Percentiles rank a stretch among this genome's conserved stretches.
Conservation (phyloP, 2,329 filamentous ascomycete genomes). For the Talaromyces sp. region DNA sequence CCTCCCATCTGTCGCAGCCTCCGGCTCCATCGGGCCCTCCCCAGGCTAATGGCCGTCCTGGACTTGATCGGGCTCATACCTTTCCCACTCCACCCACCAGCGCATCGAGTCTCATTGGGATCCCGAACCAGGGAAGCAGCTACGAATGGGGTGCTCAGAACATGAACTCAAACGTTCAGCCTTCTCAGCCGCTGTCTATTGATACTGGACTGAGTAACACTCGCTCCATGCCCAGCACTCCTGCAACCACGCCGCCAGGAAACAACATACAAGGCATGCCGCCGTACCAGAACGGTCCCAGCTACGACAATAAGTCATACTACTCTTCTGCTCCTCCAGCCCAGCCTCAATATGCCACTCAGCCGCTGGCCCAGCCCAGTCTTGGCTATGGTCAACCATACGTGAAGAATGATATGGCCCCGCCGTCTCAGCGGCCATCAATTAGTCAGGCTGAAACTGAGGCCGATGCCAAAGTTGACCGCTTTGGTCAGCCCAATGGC, state of each 20-base stretch:
- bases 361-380: constrained; percentile 56
- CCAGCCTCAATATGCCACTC: constrained; percentile 62
- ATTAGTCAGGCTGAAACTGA: constrained; percentile 54
- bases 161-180: constrained; percentile 56
- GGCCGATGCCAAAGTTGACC: constrained; percentile 63
- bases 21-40: constrained; percentile 58
- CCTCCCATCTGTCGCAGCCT: constrained; percentile 59
- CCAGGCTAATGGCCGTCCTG: constrained; percentile 57
- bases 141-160: constrained; percentile 72
- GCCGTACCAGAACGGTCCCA: constrained; percentile 63
- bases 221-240: constrained; percentile 84
- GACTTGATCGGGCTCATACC: constrained; percentile 78
- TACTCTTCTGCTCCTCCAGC: constrained; percentile 65
- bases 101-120: constrained; percentile 76
- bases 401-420: constrained; percentile 83
- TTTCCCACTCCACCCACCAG: constrained; percentile 93
- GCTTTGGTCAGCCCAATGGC: constrained; percentile 54
- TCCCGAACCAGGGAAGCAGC: constrained; percentile 65
- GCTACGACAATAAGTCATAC: constrained; percentile 72
- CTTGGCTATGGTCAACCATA: constrained; percentile 67
- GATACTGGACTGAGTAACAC: constrained; percentile 72
- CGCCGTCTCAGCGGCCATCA: constrained; percentile 59
- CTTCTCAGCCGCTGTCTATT: constrained; percentile 68
- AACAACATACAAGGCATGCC: constrained; percentile 71
- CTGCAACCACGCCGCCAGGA: constrained; percentile 82